A percentile compares a stretch with the other conserved stretches of the same genome.
Evolutionary conservation across 805 yeast species (phyloP).

Genomic region (Starmerella kuoi): DNA sequence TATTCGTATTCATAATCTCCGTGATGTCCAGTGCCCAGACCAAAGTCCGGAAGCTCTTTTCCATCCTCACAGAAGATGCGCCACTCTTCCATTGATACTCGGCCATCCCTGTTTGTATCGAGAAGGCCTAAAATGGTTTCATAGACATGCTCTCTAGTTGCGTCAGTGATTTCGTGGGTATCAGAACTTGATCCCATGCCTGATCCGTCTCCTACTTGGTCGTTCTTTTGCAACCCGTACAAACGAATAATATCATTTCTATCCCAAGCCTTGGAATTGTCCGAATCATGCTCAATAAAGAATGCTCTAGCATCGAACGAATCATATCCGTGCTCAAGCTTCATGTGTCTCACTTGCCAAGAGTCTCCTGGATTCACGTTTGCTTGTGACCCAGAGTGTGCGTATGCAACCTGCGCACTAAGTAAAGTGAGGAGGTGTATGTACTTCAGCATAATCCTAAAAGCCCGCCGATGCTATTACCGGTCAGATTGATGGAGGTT

Average conservation of each 20-base stretch:
- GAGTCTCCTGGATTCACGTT: conserved; percentile 20
- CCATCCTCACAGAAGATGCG: conserved; percentile 46
- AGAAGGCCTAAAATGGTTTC: conserved; percentile 43
- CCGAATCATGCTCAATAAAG: conserved; percentile 65
- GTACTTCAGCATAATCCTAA: neutral
- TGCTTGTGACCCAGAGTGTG: conserved; percentile 7
- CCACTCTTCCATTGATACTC: conserved; percentile 60
- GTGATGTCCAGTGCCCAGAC: conserved; percentile 89
- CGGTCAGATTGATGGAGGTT: no score
- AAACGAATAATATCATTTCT: conserved; percentile 61
- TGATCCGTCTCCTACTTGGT: conserved; percentile 74
- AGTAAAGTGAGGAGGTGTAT: neutral
- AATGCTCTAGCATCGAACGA: conserved; percentile 61
- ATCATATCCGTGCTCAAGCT: conserved; percentile 70
- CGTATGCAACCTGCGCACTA: conserved; percentile 1
- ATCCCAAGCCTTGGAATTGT: conserved; percentile 41
- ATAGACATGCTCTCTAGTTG: conserved; percentile 43
- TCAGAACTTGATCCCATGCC: conserved; percentile 76
- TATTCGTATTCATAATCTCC: conserved; percentile 87
- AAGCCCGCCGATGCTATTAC: no score
- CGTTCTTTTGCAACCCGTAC: conserved; percentile 66
- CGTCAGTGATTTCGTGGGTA: conserved; percentile 43
- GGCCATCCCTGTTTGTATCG: conserved; percentile 56
- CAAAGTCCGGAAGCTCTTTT: conserved; percentile 76
- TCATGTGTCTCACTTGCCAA: conserved; percentile 57